Conservation (phyloP, 371 early-diverging fungal genomes). For the Apophysomyces elegans region DNA sequence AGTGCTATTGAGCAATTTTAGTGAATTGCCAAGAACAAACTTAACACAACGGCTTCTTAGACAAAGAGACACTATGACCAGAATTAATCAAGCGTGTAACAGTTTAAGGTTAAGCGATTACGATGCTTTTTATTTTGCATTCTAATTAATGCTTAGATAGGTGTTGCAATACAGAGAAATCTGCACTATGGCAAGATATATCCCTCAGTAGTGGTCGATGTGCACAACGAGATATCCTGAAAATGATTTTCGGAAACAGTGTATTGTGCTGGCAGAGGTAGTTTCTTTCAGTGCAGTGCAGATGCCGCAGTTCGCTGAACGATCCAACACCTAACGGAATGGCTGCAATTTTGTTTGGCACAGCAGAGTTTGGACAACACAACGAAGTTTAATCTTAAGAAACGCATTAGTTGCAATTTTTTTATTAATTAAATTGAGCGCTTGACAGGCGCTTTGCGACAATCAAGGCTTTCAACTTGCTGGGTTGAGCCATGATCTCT, state of each 20-base stretch:
- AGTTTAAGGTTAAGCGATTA: constrained; percentile 3
- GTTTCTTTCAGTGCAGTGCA: background rate
- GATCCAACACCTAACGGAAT: background rate
- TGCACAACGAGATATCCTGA: background rate
- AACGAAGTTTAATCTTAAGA: too few relatives aligned
- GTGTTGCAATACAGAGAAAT: background rate
- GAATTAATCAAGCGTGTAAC: constrained; percentile 3
- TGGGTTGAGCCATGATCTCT: background rate
- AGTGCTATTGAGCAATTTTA: background rate
- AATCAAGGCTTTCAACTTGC: background rate
- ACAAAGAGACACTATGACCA: background rate
- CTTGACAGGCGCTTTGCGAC: background rate
- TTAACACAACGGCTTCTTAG: background rate
- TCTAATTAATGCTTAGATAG: background rate
- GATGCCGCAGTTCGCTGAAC: background rate
- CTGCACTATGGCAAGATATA: background rate
- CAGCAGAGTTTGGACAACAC: too few relatives aligned
- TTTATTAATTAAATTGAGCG: background rate
- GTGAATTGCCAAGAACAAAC: background rate
- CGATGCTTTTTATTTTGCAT: background rate
- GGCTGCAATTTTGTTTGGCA: background rate
- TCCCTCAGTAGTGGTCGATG: constrained; percentile 1
- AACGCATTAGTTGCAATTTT: too few relatives aligned
- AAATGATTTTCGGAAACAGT: background rate
- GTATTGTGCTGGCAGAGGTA: background rate